Percentiles rank a stretch among this genome's conserved stretches.
Conservation (phyloP, 1,139 yeast genomes). For the Saccharomycopsis hybrid region DNA sequence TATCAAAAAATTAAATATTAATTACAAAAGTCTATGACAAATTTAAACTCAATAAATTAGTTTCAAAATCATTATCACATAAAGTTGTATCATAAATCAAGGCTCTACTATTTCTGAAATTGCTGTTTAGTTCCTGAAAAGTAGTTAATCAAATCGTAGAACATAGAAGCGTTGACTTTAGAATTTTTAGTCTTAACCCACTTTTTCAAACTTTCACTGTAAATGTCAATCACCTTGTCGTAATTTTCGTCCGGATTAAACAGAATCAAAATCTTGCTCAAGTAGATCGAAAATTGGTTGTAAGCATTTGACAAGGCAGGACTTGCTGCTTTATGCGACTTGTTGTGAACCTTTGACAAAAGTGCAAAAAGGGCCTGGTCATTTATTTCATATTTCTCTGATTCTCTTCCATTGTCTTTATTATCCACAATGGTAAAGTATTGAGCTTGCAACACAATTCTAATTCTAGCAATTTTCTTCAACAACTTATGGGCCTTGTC, state of each 20-base stretch:
- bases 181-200: slow-evolving; percentile 10
- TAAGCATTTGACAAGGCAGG: slow-evolving; percentile 27
- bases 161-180: slow-evolving; percentile 34
- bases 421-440: slow-evolving; percentile 16
- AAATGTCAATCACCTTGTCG: slow-evolving; percentile 12
- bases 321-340: slow-evolving; percentile 38
- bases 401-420: slow-evolving; percentile 20
- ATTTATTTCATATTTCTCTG: no score
- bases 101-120: no score
- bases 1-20: no score
- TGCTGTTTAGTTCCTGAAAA: slow-evolving; percentile 32
- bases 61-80: no score
- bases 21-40: no score
- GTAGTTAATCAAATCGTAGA: slow-evolving; percentile 15
- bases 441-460: slow-evolving; percentile 24
- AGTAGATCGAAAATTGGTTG: slow-evolving; percentile 10
- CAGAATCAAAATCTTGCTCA: slow-evolving; percentile 15
- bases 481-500: slow-evolving; percentile 69
- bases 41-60: no score
- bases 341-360: slow-evolving; percentile 33
- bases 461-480: slow-evolving; percentile 58
- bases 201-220: slow-evolving; percentile 9
- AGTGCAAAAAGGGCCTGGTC: slow-evolving; percentile 25
- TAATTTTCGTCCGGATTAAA: slow-evolving; percentile 6
- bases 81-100: no score